Conservation (phyloP, 768 basidiomycete genomes). For the Clathrus columnatus region DNA sequence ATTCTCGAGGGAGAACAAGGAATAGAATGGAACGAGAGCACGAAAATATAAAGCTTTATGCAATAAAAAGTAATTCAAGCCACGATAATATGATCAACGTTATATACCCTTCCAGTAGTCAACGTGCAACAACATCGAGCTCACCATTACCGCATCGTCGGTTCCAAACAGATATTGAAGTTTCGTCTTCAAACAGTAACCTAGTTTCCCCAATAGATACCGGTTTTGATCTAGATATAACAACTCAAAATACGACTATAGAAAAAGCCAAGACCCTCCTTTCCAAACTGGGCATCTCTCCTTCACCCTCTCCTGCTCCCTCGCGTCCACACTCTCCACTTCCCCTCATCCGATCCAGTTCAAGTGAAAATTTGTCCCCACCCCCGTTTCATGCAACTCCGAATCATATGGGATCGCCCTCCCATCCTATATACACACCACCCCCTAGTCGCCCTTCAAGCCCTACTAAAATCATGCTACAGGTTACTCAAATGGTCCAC, state of each 20-base stretch:
- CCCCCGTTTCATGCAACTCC: neutral
- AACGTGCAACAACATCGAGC: too few species aligned
- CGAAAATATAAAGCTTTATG: neutral
- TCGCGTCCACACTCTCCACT: neutral
- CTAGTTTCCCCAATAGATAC: slow-evolving; percentile 1
- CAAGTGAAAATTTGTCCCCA: too few species aligned
- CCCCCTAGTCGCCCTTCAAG: slow-evolving; percentile 3
- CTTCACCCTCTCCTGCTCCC: neutral
- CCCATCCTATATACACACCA: slow-evolving; percentile 7
- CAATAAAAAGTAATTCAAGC: too few species aligned
- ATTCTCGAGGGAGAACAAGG: neutral
- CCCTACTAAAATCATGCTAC: neutral
- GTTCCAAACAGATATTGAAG: too few species aligned
- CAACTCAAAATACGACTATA: neutral
- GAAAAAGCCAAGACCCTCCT: slow-evolving; percentile 1
- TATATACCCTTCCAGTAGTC: too few species aligned
- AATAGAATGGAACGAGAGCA: neutral
- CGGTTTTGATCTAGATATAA: neutral
- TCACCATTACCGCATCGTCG: too few species aligned
- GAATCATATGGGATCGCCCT: neutral
- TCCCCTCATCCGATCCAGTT: neutral
- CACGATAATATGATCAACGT: too few species aligned
- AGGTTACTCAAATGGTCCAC: neutral
- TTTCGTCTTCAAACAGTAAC: neutral
- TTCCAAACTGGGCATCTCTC: neutral